Evolutionary conservation across 139 green algal species (phyloP), one percentile per base, ranked within the genome.

Genomic region (Chlamydomonas asymmetrica): DNA sequence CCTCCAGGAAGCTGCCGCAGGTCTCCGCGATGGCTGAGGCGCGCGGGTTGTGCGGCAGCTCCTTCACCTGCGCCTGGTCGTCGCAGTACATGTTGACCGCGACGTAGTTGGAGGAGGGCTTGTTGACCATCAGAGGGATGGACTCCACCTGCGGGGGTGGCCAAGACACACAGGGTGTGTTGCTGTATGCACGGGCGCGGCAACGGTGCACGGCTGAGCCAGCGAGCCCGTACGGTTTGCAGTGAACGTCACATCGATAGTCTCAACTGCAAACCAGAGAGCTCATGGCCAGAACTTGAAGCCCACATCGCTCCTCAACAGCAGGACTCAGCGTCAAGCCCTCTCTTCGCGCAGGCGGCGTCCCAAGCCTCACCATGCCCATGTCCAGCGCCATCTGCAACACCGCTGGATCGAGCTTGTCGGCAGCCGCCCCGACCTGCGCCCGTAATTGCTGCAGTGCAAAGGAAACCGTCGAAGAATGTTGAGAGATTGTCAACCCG

Each of bases 1-100:
- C 93, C 80, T 97, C 72, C 25, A 93, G 68, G 23, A 84, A 71
- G 45, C 88, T 86, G n/a, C 90, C 93, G 63, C 85, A 92, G 72
- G 71, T 85, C 45, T 68, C 54, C 20, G 92, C 85, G 22, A 97
- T 89, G 18, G 89, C 81, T 20, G 81, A 89, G 13, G 93, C 93
- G 0, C 93, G 80, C 43, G 69, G 29, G 80, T 97, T 97, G 68
- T 74, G 16, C 10, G 85, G 84, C 63, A 92, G 82, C 29, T 85
- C 76, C 59, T 90, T 91, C 64, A 94, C 74, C 73, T 80, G 73
- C 34, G 79, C 73, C 60, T 92, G 83, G 67, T 97, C 93, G 69
- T 97, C 93, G 62, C 84, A 88, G 79, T 97, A 97, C 84, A 97
- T 82, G 84, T 96, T 97, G 62, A 97, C 89, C 2, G 84, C 91